A percentile compares a stretch with the other conserved stretches of the same genome.
These are phyloP conservation scores for Odontarrhena argentea DNA, from an alignment of 345 rosid species.

Conservation along the genomic window DNA sequence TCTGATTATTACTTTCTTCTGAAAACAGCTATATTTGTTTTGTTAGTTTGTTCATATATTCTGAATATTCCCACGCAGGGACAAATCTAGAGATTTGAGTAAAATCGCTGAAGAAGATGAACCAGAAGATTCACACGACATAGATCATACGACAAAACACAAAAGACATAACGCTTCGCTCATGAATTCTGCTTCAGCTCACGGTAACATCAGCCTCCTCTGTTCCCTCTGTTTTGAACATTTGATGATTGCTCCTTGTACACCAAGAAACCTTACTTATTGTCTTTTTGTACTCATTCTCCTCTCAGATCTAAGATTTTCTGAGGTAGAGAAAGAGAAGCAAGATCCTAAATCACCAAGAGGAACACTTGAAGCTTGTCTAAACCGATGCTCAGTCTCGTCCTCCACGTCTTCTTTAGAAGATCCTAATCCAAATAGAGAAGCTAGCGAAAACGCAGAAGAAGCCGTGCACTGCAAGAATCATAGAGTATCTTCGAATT, in stretches of 20 bases:
- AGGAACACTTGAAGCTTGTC: constrained; percentile 69
- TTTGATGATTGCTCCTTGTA: constrained; percentile 12
- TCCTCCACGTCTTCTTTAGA: constrained; percentile 29
- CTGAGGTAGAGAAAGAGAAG: constrained; percentile 49
- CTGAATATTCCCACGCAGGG: constrained; percentile 42
- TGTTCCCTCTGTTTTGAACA: background rate
- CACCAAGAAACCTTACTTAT: constrained; percentile 23
- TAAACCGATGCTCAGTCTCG: constrained; percentile 33
- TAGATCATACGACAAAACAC: constrained; percentile 32
- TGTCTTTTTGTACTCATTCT: background rate
- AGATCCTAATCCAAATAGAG: constrained; percentile 24
- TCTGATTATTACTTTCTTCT: background rate
- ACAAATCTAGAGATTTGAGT: constrained; percentile 41
- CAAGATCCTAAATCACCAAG: constrained; percentile 58
- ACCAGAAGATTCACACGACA: constrained; percentile 13
- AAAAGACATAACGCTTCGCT: constrained; percentile 41
- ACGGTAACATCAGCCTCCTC: constrained; percentile 46
- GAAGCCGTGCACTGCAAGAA: constrained; percentile 35
- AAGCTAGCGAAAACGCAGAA: constrained; percentile 28
- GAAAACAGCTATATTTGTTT: background rate
- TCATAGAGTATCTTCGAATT: constrained; percentile 48
- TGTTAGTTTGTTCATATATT: background rate
- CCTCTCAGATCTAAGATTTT: constrained; percentile 53
- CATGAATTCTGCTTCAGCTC: constrained; percentile 57
- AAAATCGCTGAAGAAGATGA: constrained; percentile 31